Base-by-base conservation (phyloP, 2,329 filamentous ascomycete genomes). In the Talaromyces sp. region DNA sequence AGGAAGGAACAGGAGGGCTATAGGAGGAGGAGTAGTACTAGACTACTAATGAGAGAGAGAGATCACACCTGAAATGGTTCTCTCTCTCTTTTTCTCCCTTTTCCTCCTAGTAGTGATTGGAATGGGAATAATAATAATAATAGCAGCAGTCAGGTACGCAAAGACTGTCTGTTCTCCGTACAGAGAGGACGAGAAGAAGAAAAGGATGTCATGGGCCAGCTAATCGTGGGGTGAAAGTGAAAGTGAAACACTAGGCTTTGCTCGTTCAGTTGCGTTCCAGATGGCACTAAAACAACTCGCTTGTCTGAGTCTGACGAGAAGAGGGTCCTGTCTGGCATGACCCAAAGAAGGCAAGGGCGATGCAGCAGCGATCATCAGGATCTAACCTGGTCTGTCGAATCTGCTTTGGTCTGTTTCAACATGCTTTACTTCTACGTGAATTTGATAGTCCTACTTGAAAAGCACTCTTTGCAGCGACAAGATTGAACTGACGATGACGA, bases 161-260 rank as follows among this genome's bases (percentile, higher is more conserved):
- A 19, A 24, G 19, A 46, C 19, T 24, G 7, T 2, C 17, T 11
- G 19, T 46, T 10, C 19, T 24, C 43, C 3, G 43, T 46, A 21
- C 43, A 61, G 32, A 52, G 35, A 51, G 55, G 11, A 52, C 29
- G 29, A 52, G 11, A 51, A 52, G 11, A 51, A 52, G 29, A 52
- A 52, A 52, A 29, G 48, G 12, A 52, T 52, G 24, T 52, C 48
- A 52, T 52, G 24, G 43, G 21, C 51, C 31, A 55, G 51, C 56
- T 61, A 61, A 61, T 61, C 56, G 59, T 61, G 59, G 59, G 59
- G 59, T 61, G 59, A 61, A 61, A 61, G n/a, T n/a, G n/a, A n/a
- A 55, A 58, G 55, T 61, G 59, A 61, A 61, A 61, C 59, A 55
- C 55, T 61, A 53, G 59, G 56, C 55, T 61, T 50, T 52, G 29